phyloP scores from a whole-genome alignment of 345 rosid genomes.

The Euphorbia tirucalli region DNA sequence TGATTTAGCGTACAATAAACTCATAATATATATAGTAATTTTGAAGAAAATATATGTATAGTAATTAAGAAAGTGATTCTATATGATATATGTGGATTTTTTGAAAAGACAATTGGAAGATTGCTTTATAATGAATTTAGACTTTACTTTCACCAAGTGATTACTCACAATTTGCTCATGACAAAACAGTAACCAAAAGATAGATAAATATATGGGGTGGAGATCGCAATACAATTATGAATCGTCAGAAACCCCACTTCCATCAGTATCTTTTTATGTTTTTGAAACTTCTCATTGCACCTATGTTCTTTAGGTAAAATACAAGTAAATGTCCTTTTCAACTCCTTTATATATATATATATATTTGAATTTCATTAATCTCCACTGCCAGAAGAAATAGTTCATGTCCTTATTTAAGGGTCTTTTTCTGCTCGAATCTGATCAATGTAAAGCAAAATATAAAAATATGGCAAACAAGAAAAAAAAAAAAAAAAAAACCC shows the following conservation, averaged over 20 bases:
- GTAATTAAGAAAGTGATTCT: no score
- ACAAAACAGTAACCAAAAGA: constrained; percentile 15
- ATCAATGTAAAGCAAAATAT: no score
- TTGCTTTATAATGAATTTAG: not conserved
- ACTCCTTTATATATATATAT: not conserved
- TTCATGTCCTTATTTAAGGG: no score
- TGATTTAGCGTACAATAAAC: no score
- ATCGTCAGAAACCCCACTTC: constrained; percentile 5
- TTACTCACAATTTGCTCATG: constrained; percentile 7
- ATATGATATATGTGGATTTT: not conserved
- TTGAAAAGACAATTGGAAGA: not conserved
- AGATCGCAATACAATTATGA: constrained; percentile 19
- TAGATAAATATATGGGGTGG: constrained; percentile 15
- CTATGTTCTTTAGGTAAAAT: not conserved
- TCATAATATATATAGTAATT: no score
- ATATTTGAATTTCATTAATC: no score
- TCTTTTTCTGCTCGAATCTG: no score
- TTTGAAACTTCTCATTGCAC: not conserved
- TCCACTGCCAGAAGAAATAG: no score
- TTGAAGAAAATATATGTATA: no score
- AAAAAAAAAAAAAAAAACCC: no score
- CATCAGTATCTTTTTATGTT: not conserved
- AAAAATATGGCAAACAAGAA: no score
- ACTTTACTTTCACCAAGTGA: not conserved
- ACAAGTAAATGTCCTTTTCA: not conserved